Evolutionary conservation across 768 basidiomycete species (phyloP).

Genomic region (Tremella fuciformis): DNA sequence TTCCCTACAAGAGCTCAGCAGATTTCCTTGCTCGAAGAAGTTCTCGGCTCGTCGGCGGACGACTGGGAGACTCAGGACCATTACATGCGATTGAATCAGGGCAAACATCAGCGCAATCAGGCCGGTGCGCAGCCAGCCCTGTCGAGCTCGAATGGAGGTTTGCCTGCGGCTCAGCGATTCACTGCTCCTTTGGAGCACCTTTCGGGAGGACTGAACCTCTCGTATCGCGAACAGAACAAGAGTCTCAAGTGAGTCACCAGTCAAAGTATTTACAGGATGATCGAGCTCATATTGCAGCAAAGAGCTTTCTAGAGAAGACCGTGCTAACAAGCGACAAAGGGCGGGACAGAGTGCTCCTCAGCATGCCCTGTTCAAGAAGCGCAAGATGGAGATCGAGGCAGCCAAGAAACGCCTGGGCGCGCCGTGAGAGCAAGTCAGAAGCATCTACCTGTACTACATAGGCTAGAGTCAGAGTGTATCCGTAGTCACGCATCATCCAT

Average conservation of each 20-base stretch:
- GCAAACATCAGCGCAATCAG: conserved; percentile 32
- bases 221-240: conserved; percentile 52
- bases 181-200: conserved; percentile 49
- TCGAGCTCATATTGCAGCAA: conserved; percentile 29
- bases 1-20: conserved; percentile 89
- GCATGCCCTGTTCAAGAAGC: conserved; percentile 29
- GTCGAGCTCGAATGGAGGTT: conserved; percentile 10
- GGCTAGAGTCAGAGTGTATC: no score
- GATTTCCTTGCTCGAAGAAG: conserved; percentile 91
- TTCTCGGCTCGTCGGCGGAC: conserved; percentile 85
- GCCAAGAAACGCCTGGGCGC: conserved; percentile 9
- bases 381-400: conserved; percentile 12
- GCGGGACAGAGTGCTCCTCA: conserved; percentile 7
- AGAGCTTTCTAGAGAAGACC: conserved; percentile 38
- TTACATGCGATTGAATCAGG: conserved; percentile 41
- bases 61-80: conserved; percentile 52
- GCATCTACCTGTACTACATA: no score
- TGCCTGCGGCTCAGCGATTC: conserved; percentile 44
- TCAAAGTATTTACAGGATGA: neutral
- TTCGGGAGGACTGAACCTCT: conserved; percentile 51
- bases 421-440: no score
- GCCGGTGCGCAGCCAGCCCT: conserved; percentile 18
- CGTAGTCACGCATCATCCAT: no score
- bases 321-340: conserved; percentile 21
- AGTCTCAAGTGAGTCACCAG: conserved; percentile 48